Evolutionary conservation across 495 filamentous ascomycete genomes (phyloP).

Genomic region (Xanthoparmelia taractica): DNA sequence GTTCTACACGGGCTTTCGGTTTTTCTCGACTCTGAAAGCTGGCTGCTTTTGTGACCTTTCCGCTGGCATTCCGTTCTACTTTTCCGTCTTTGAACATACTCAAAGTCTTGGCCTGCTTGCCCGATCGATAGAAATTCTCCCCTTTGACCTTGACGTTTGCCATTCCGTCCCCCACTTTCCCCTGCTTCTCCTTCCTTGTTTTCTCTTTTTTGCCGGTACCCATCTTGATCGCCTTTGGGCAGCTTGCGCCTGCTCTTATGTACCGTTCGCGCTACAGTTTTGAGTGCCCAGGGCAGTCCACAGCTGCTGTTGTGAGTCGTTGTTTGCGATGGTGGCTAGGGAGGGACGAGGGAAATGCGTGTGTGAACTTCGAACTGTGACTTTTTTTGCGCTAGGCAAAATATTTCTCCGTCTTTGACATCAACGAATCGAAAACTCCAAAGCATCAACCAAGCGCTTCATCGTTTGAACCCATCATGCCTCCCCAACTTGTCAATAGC

Average conservation of each 20-base stretch:
- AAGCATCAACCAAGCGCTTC: background rate
- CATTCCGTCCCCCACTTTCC: constrained; percentile 77
- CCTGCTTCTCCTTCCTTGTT: constrained; percentile 68
- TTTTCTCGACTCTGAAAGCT: constrained; percentile 71
- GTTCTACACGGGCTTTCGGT: constrained; percentile 83
- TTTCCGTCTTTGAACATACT: constrained; percentile 84
- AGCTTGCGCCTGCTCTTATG: background rate
- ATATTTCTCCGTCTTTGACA: background rate
- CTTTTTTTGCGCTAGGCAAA: constrained; percentile 3
- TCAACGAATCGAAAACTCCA: background rate
- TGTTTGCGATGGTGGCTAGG: background rate
- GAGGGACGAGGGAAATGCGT: background rate
- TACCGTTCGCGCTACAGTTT: no score
- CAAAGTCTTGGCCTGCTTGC: constrained; percentile 78
- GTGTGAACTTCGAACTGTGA: no score
- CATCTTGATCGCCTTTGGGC: constrained; percentile 47
- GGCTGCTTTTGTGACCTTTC: constrained; percentile 74
- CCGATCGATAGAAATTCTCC: constrained; percentile 88
- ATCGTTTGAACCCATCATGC: constrained; percentile 9
- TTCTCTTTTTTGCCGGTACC: constrained; percentile 94
- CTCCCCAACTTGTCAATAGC: constrained; percentile 8
- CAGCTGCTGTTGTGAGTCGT: background rate
- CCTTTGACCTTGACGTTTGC: constrained; percentile 85
- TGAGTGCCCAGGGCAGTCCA: background rate
- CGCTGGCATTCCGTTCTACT: constrained; percentile 63